A percentile compares a stretch with the other conserved stretches of the same genome.
Conservation (phyloP, 208 protist genomes). For the Acanthamoeba triangularis region DNA sequence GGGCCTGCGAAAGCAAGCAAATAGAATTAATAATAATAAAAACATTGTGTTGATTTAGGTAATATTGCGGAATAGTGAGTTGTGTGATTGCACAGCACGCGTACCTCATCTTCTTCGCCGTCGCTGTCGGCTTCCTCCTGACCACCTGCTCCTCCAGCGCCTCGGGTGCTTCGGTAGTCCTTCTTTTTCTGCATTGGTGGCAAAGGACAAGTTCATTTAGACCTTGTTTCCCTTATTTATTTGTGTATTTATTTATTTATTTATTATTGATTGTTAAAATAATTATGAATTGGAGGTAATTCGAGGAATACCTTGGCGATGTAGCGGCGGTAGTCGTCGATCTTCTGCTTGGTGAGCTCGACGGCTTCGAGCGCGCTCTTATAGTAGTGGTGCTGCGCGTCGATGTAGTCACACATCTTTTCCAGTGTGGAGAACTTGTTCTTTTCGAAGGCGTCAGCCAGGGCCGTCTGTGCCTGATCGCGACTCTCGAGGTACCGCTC, state of each 20-base stretch:
- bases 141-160: background rate
- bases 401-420: conserved; percentile 65
- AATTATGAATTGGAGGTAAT: background rate
- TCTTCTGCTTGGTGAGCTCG: background rate
- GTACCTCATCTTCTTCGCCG: conserved; percentile 37
- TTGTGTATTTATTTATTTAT: background rate
- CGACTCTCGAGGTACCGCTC: conserved; percentile 24
- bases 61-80: background rate
- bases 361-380: conserved; percentile 41
- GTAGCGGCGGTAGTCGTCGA: conserved; percentile 54
- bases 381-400: conserved; percentile 9
- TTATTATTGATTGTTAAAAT: background rate
- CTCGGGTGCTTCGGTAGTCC: conserved; percentile 34
- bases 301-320: conserved; percentile 21
- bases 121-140: conserved; percentile 62
- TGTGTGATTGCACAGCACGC: background rate
- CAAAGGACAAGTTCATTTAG: background rate
- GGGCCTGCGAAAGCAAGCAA: background rate
- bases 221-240: background rate
- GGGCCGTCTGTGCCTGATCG: conserved; percentile 18
- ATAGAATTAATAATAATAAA: background rate
- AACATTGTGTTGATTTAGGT: background rate
- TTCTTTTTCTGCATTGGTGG: conserved; percentile 39
- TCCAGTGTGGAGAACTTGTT: conserved; percentile 70
- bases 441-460: conserved; percentile 52